Base-by-base conservation (phyloP, 192 early-diverging fungal genomes). In the Chytriomyces hyalinus region DNA sequence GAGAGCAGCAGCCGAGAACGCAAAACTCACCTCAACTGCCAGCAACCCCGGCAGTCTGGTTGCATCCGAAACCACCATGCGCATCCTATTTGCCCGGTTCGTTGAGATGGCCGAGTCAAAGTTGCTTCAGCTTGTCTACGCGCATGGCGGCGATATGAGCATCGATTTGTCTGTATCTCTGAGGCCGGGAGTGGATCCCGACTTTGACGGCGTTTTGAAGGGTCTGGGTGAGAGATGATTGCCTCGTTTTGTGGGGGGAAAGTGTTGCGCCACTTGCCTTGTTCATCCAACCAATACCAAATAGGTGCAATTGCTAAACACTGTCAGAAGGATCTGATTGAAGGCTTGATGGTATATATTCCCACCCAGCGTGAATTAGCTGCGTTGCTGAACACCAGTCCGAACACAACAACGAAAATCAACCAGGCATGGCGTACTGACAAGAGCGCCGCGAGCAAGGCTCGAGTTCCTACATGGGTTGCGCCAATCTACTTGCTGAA, bases 281-380 rank as follows among this genome's bases (percentile, higher is more conserved):
- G 36, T 36, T 36, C 36, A 36, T 36, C 36, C 1, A 36, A 36
- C 36, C 0, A 36, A 36, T 36, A 4, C 36, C 36, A 36, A 26
- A 36, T 2, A 36, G 36, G 36, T 1, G 89, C 90, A 49, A 80
- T 95, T 47, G 93, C 95, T 3, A 87, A 92, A 47, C 92, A 94
- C 70, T 92, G 92, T 73, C 96, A 96, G 17, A 93, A 92, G 36
- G 87, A 93, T 3, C 92, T 98, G 44, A 85, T 90, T 61, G 89
- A 90, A 66, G 70, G 73, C 28, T 79, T 89, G 11, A 89, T 89
- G 86, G 36, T 36, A 36, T 36, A 36, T 36, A 26, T 26, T 26
- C 24, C 24, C 24, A 0, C 4, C 36, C 36, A 3, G 1, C 36
- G 36, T 36, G 36, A 26, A 36, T 36, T 36, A 36, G 36, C 36